A percentile compares a stretch with the other conserved stretches of the same genome.
Conservation (phyloP, 1,284 basidiomycete genomes). For the Cryptococcus floricola region DNA sequence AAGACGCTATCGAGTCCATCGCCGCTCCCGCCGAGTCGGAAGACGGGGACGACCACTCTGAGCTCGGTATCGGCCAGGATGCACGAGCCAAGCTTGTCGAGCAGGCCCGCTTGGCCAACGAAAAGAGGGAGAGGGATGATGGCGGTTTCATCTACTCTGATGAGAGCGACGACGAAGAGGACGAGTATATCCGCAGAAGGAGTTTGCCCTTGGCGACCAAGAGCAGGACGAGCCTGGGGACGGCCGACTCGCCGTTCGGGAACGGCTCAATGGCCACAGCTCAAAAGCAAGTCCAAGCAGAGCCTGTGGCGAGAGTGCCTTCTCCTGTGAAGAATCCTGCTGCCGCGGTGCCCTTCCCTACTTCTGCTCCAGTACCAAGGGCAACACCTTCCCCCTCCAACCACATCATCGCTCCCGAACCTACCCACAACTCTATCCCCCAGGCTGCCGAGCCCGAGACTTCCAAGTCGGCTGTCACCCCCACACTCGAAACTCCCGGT, state of each 20-base stretch:
- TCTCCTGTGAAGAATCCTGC: neutral
- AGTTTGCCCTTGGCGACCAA: neutral
- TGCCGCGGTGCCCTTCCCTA: neutral
- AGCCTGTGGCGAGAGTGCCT: neutral
- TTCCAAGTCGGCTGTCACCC: neutral
- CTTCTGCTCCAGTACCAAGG: neutral
- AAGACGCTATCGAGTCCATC: conserved; percentile 76
- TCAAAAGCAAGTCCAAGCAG: neutral
- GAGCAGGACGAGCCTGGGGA: conserved; percentile 1
- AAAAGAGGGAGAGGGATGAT: conserved; percentile 55
- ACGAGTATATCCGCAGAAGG: conserved; percentile 15
- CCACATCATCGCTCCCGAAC: neutral
- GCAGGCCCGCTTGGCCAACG: conserved; percentile 57
- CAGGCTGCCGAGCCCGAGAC: neutral
- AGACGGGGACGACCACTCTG: conserved; percentile 51
- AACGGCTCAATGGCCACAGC: conserved; percentile 15
- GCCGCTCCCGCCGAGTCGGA: conserved; percentile 49
- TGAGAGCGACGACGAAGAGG: conserved; percentile 50
- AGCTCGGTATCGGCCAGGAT: conserved; percentile 60
- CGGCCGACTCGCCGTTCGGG: neutral
- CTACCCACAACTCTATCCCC: neutral
- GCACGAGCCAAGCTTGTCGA: conserved; percentile 64
- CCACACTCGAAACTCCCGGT: neutral
- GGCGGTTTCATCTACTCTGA: conserved; percentile 47
- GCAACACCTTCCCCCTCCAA: neutral